Evolutionary conservation across 768 basidiomycete species (phyloP).

Genomic region (Filobasidium floriforme): DNA sequence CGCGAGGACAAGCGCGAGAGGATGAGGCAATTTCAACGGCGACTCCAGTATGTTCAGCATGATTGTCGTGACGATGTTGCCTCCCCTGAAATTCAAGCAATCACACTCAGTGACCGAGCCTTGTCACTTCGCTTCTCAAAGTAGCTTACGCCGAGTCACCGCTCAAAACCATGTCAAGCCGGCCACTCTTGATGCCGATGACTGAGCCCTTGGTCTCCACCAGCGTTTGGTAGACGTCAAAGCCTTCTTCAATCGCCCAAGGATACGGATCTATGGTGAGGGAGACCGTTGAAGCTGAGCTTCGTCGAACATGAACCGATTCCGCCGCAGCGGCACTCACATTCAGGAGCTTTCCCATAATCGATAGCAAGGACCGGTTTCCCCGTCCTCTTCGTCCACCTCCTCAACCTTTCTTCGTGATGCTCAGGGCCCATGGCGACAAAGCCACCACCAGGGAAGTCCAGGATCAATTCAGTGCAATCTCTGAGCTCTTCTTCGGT

Average conservation of each 20-base stretch:
- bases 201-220: constrained; percentile 68
- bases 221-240: constrained; percentile 76
- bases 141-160: constrained; percentile 92
- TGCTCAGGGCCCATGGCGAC: constrained; percentile 93
- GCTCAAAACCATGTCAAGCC: constrained; percentile 67
- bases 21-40: constrained; percentile 56
- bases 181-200: constrained; percentile 81
- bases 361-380: constrained; percentile 78
- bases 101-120: not conserved
- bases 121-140: not conserved
- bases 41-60: constrained; percentile 76
- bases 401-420: constrained; percentile 83
- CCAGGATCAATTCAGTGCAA: constrained; percentile 74
- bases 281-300: not conserved
- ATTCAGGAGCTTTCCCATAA: constrained; percentile 95
- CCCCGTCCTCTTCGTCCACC: constrained; percentile 73
- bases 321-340: constrained; percentile 48
- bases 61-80: constrained; percentile 73
- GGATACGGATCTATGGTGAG: constrained; percentile 82
- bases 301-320: not conserved
- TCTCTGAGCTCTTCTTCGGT: constrained; percentile 58
- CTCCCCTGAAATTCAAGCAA: constrained; percentile 59
- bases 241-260: constrained; percentile 89
- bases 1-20: constrained; percentile 73
- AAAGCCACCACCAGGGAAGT: constrained; percentile 94